Base-by-base conservation (phyloP, 139 green algal genomes). In the Auxenochlorella pyrenoidosa region DNA sequence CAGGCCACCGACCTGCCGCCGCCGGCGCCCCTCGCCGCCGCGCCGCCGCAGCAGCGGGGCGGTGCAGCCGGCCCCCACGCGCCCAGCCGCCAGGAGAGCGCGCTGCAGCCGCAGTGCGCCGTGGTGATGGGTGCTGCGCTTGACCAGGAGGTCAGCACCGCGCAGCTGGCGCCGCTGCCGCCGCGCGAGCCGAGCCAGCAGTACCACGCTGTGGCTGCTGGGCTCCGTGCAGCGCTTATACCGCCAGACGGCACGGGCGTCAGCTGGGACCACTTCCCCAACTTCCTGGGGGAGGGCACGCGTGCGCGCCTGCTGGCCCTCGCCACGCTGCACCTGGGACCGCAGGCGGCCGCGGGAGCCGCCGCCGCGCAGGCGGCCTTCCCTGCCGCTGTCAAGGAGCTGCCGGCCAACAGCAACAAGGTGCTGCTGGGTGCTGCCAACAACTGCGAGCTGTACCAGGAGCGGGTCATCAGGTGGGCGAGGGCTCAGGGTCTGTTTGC, bases 401-500 rank as follows among this genome's bases (percentile, higher is more conserved):
- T 90, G 59, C 68, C 79, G 0, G 82, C 80, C 82, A 90, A 90
- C 79, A 76, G 59, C 71, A 88, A 90, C 54, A 54, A 38, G 18
- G 71, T 88, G 41, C 70, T 90, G 75, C 82, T 90, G 51, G 87
- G 87, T 21, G 87, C 81, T 26, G 70, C 87, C 43, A 60, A n/a
- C 32, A 71, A 54, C 72, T 90, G 87, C 38, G 87, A 90, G 87
- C 72, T 90, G 30, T 90, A 90, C 71, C 87, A 90, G 59, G 87
- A 90, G 79, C 47, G 81, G 30, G 70, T 90, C 13, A 43, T 90
- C 54, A 82, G 84, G 84, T 88, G 58, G 70, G 70, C 40, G 70
- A 38, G 70, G 30, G 34, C 30, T 21, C 34, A 47, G 16, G 8
- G 6, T 19, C 54, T 63, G 54, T 13, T 63, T 8, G 54, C 10